Evolutionary conservation across 2,329 filamentous ascomycete genomes (phyloP), one percentile per base, ranked within the genome.

Genomic region (Beauveria brongniartii): DNA sequence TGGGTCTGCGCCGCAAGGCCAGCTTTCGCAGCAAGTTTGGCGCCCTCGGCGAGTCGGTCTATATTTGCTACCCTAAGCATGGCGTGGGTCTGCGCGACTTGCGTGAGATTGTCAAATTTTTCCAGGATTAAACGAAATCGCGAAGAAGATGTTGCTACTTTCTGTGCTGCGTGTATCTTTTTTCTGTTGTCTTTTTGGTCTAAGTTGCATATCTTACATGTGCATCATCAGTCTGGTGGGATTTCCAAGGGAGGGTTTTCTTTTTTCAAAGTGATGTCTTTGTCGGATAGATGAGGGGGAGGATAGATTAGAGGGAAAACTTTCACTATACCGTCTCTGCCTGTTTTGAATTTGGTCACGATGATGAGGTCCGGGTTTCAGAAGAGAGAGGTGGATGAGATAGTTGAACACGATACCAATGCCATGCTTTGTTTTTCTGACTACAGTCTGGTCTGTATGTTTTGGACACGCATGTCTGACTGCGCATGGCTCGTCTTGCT

Each of bases 21-120:
- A 91, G 92, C 72, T 97, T 97, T 78, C 81, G 92, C 63, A 88
- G 90, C 77, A 97, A 97, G 81, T 85, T 97, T 72, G 92, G 92
- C 58, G 90, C 90, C 5, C 78, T 85, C 62, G 91, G 92, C 63
- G 92, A 96, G 69, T 86, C 89, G 53, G 86, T 93, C 30, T 97
- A 91, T 74, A 91, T 97, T 66, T 92, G 90, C 70, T 97, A 96
- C 74, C 92, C 92, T 46, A 87, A 89, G 62, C 87, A 92, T 69
- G 92, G 92, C 8, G 80, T 97, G 30, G 91, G 91, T 1, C 85
- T 92, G 51, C 84, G 87, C 64, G 92, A 92, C 48, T 85, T 92
- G 64, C 85, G 89, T 71, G 91, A 92, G n/a, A 85, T 97, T 66
- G 81, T 96, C 76, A 89, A 88, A 71, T 96, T 96, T 78, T 94